Conservation (phyloP, 2,329 filamentous ascomycete species). For the Fusarium cicatricum region DNA sequence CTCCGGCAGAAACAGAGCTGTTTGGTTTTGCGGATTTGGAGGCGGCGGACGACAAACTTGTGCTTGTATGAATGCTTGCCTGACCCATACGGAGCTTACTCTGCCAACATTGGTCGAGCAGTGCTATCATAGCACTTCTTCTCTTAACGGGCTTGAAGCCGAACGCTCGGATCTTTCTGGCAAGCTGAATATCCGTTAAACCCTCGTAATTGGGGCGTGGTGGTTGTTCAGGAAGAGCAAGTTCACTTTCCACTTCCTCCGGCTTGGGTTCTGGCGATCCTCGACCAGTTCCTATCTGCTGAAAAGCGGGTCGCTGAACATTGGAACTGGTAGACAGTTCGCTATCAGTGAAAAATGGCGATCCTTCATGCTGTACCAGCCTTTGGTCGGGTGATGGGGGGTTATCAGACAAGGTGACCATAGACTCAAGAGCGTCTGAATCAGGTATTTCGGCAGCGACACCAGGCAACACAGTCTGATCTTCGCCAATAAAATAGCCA, state of each 20-base stretch:
- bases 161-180: conserved; percentile 68
- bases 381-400: conserved; percentile 21
- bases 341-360: conserved; percentile 32
- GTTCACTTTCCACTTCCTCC: background rate
- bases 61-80: conserved; percentile 27
- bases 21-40: conserved; percentile 23
- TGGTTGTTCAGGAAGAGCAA: conserved; percentile 1
- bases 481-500: conserved; percentile 44
- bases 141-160: conserved; percentile 78
- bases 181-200: conserved; percentile 69
- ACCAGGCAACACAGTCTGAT: background rate
- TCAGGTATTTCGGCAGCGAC: background rate
- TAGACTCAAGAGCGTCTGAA: conserved; percentile 24
- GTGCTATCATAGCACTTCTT: conserved; percentile 72
- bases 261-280: background rate
- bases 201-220: conserved; percentile 65
- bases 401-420: conserved; percentile 39
- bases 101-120: conserved; percentile 76
- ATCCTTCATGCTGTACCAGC: conserved; percentile 7
- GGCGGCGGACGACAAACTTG: conserved; percentile 24
- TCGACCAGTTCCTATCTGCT: background rate
- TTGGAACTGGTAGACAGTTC: conserved; percentile 31
- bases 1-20: conserved; percentile 5
- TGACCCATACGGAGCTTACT: conserved; percentile 55
- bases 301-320: background rate